Evolutionary conservation across 2,329 filamentous ascomycete species (phyloP).

Genomic region (Fusarium sp.): DNA sequence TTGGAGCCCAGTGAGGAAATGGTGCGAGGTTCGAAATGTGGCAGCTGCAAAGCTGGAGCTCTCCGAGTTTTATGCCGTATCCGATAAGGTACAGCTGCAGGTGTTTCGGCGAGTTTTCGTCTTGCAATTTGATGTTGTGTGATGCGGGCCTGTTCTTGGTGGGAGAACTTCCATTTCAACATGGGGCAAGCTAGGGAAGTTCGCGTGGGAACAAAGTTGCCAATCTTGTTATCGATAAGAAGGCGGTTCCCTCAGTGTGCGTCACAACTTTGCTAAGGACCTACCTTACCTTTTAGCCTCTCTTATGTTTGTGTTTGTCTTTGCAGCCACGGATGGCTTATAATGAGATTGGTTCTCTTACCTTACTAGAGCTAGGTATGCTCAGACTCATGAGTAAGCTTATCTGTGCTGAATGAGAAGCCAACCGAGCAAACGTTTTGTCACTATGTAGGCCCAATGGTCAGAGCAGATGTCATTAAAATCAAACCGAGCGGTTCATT

Average conservation of each 20-base stretch:
- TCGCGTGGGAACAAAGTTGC: constrained; percentile 26
- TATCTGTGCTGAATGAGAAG: background rate
- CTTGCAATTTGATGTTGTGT: constrained; percentile 31
- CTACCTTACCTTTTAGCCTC: background rate
- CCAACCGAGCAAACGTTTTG: background rate
- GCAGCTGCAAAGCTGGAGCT: background rate
- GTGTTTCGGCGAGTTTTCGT: constrained; percentile 14
- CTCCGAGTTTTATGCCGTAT: background rate
- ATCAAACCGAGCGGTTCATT: constrained; percentile 1
- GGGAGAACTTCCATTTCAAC: constrained; percentile 21
- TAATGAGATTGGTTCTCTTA: background rate
- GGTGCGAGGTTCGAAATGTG: background rate
- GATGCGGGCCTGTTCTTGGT: constrained; percentile 37
- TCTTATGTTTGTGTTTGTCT: background rate
- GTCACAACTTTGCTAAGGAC: background rate
- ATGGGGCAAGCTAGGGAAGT: constrained; percentile 24
- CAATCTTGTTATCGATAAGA: constrained; percentile 46
- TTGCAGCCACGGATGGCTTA: background rate
- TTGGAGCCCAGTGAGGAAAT: constrained; percentile 3
- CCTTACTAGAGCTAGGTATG: background rate
- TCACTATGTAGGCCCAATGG: background rate
- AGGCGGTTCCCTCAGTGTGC: background rate
- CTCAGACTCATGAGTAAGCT: background rate
- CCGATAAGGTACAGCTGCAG: background rate
- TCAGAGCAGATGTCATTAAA: background rate